Percentiles rank a stretch among this genome's conserved stretches.
These are phyloP conservation scores for Malus hybrid DNA, from an alignment of 331 rosid species.

Conservation along the genomic window DNA sequence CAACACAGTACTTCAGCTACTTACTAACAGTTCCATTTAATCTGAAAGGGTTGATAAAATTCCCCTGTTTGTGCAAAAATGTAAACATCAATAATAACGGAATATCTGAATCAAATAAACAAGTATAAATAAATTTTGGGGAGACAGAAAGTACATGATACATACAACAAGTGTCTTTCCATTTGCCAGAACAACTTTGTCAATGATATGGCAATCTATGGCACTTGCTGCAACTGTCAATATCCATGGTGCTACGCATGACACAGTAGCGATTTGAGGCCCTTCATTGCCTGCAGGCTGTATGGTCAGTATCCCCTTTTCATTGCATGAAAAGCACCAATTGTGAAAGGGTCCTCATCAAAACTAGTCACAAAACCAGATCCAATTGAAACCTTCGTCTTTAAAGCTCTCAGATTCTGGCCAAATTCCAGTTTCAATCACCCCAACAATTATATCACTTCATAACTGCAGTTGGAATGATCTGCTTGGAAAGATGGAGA, in stretches of 20 bases:
- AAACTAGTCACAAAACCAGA: rapidly evolving
- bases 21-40: constrained; percentile 1
- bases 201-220: constrained; percentile 14
- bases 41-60: neutral
- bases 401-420: constrained; percentile 17
- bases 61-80: neutral
- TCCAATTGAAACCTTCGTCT: neutral
- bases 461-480: constrained; percentile 2
- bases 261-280: neutral
- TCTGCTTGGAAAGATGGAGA: no score
- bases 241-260: constrained; percentile 28
- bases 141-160: no score
- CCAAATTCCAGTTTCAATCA: constrained; percentile 31
- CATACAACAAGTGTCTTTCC: neutral
- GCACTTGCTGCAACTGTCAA: constrained; percentile 19
- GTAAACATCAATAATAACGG: neutral
- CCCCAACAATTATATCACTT: neutral
- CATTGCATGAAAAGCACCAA: constrained; percentile 47
- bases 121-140: no score
- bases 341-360: neutral
- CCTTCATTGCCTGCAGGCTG: constrained; percentile 27
- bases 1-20: neutral
- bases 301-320: constrained; percentile 26
- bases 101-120: no score
- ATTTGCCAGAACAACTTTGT: constrained; percentile 29